Evolutionary conservation across 768 basidiomycete species (phyloP).

Genomic region (Dentipellis sp.): DNA sequence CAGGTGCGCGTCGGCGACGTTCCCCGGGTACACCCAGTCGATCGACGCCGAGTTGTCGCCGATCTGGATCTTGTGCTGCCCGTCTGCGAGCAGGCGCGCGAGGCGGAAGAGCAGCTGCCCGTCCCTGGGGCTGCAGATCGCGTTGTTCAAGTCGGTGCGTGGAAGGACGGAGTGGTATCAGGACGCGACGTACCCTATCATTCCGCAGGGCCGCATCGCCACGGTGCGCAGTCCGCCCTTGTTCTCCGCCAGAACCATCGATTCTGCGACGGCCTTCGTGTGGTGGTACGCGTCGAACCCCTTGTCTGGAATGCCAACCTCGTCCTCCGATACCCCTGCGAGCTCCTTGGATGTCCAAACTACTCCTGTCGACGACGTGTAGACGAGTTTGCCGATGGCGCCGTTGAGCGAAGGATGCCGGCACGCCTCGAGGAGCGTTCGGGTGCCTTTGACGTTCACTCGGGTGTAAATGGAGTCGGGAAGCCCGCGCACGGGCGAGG

Average conservation of each 20-base stretch:
- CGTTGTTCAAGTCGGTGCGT: too few relatives aligned
- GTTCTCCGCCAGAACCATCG: not conserved
- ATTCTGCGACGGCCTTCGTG: not conserved
- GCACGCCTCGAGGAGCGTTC: not conserved
- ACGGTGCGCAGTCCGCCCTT: not conserved
- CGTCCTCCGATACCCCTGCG: not conserved
- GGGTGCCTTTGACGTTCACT: not conserved
- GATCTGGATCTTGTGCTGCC: not conserved
- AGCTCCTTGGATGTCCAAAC: not conserved
- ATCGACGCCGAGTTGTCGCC: constrained; percentile 66
- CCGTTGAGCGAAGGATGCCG: not conserved
- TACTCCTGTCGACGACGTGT: not conserved
- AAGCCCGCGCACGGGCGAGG: not conserved
- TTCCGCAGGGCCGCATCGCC: not conserved
- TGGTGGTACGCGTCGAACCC: not conserved
- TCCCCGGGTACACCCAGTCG: constrained; percentile 96
- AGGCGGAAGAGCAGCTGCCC: not conserved
- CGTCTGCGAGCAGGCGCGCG: not conserved
- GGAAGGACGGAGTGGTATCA: too few relatives aligned
- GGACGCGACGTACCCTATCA: not conserved
- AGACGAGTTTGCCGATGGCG: not conserved
- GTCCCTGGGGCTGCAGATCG: not conserved
- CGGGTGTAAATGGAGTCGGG: not conserved
- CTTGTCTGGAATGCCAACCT: not conserved
- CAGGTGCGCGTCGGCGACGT: constrained; percentile 89